Percentiles rank a stretch among this genome's conserved stretches.
These are phyloP conservation scores for Fraxinus sp. DNA, from an alignment of 305 asterid genomes.

Conservation along the genomic window DNA sequence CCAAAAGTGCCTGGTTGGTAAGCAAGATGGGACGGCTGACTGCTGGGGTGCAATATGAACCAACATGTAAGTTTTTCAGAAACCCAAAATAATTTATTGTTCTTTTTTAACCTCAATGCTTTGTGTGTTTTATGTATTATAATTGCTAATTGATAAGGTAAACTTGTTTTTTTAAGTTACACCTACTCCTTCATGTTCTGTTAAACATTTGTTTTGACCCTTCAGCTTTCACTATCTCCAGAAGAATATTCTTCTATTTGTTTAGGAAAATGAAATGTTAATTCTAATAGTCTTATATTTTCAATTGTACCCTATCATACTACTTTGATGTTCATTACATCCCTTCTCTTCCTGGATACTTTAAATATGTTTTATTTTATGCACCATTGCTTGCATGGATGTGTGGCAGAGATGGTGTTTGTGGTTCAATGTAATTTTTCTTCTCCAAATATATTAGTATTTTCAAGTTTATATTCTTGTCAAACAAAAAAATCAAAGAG, in stretches of 20 bases:
- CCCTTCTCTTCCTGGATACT: not conserved
- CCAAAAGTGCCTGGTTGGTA: slow-evolving; percentile 80
- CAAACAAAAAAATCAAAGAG: not conserved
- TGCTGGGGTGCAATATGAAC: slow-evolving; percentile 90
- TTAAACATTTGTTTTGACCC: not conserved
- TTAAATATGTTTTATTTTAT: not conserved
- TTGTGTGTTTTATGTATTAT: not conserved
- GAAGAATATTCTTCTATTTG: not conserved
- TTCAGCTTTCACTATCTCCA: not conserved
- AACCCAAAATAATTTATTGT: not conserved
- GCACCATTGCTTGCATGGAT: not conserved
- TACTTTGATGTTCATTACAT: not conserved
- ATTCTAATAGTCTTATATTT: not conserved
- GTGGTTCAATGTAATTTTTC: slow-evolving; percentile 4
- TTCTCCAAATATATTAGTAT: not conserved
- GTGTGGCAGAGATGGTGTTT: not conserved
- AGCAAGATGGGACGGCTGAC: slow-evolving; percentile 88
- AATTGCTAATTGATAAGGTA: not conserved
- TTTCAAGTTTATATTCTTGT: slow-evolving; percentile 5
- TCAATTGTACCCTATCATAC: not conserved
- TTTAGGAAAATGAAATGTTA: not conserved
- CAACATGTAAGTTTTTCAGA: slow-evolving; percentile 51
- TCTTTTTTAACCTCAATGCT: not conserved
- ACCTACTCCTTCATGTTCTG: not conserved
- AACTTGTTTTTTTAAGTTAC: not conserved